phyloP scores from a whole-genome alignment of 768 basidiomycete species.

The Psilocybe cubensis region DNA sequence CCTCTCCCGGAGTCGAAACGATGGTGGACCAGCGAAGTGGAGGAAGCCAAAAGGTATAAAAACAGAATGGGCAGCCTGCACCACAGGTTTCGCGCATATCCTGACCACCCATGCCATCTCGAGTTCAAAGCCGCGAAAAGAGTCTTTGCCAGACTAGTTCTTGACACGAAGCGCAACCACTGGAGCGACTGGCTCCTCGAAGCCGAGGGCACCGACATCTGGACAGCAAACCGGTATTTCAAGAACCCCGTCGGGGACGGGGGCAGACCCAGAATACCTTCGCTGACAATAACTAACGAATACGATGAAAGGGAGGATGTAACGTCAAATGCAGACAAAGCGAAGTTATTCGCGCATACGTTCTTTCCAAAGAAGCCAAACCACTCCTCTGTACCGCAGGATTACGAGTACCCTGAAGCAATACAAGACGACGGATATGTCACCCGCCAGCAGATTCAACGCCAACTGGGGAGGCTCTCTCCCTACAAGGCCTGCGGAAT shows the following conservation, averaged over 20 bases:
- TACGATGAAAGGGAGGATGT: constrained; percentile 7
- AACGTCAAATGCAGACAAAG: constrained; percentile 15
- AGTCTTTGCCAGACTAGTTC: constrained; percentile 15
- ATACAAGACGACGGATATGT: constrained; percentile 1
- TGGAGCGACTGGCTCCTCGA: constrained; percentile 31
- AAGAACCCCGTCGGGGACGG: constrained; percentile 20
- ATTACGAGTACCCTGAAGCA: constrained; percentile 7
- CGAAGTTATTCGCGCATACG: neutral
- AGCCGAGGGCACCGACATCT: constrained; percentile 4
- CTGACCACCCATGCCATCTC: constrained; percentile 26
- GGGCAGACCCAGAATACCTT: constrained; percentile 24
- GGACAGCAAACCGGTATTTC: constrained; percentile 25
- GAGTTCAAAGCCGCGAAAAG: constrained; percentile 10
- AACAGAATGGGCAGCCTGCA: constrained; percentile 16
- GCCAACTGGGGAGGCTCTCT: neutral
- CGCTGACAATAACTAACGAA: constrained; percentile 13
- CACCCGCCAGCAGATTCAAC: constrained; percentile 2
- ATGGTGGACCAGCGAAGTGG: constrained; percentile 31
- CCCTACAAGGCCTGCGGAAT: constrained; percentile 25
- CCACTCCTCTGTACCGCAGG: neutral
- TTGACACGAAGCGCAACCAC: constrained; percentile 21
- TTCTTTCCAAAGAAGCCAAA: constrained; percentile 17
- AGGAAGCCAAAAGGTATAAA: constrained; percentile 9
- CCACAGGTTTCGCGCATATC: neutral
- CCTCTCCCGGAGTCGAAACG: constrained; percentile 10